These are phyloP conservation scores for Aspergillus ibericus DNA, from an alignment of 2,329 filamentous ascomycete species.

Conservation along the genomic window DNA sequence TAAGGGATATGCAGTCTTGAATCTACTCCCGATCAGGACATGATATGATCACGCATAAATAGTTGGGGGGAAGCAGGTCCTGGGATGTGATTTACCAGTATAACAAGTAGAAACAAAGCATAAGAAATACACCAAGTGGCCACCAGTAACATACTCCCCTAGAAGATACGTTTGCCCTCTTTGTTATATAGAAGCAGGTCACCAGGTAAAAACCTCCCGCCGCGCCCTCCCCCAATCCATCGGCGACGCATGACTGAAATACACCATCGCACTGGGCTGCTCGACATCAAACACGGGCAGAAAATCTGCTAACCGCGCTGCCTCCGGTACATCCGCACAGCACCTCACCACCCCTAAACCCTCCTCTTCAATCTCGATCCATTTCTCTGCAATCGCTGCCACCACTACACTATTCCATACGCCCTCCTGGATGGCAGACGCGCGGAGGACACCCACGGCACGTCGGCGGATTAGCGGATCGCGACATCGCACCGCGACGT, in stretches of 20 bases:
- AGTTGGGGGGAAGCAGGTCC: too few species aligned
- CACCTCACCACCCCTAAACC: neutral
- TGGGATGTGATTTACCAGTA: too few species aligned
- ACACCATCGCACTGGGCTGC: neutral
- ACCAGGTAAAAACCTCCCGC: neutral
- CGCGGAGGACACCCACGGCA: neutral
- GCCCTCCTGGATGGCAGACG: neutral
- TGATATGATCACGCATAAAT: too few species aligned
- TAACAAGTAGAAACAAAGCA: too few species aligned
- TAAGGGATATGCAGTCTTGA: too few species aligned
- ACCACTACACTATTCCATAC: neutral
- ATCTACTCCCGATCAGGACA: too few species aligned
- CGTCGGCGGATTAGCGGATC: neutral
- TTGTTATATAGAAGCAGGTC: too few species aligned
- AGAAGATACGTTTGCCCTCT: too few species aligned
- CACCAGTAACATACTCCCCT: too few species aligned
- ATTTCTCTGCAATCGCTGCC: neutral
- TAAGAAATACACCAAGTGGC: too few species aligned
- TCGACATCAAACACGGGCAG: neutral
- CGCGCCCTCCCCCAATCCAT: neutral
- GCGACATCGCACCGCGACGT: neutral
- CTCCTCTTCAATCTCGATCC: constrained; percentile 2
- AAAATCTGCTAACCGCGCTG: neutral
- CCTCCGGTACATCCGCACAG: neutral
- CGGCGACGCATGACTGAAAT: neutral